These are phyloP conservation scores for Agaricus subrufescens DNA, from an alignment of 768 basidiomycete species.

Conservation along the genomic window DNA sequence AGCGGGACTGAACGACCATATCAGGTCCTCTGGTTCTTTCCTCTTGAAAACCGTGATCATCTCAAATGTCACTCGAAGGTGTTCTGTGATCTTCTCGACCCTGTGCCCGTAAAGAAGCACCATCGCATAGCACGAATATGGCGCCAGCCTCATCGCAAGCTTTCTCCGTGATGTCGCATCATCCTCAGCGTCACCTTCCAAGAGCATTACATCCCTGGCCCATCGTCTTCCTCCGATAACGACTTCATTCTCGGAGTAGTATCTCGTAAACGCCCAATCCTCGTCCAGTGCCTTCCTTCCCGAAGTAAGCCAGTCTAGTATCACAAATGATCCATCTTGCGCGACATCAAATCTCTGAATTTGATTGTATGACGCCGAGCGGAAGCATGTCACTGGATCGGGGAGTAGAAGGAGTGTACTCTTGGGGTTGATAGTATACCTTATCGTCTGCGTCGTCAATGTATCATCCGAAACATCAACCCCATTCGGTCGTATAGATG, in stretches of 20 bases:
- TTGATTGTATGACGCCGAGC: slow-evolving; percentile 77
- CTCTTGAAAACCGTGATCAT: slow-evolving; percentile 59
- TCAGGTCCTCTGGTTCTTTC: slow-evolving; percentile 52
- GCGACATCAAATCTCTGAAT: slow-evolving; percentile 73
- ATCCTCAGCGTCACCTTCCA: slow-evolving; percentile 44
- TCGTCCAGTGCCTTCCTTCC: slow-evolving; percentile 82
- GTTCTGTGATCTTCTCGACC: slow-evolving; percentile 39
- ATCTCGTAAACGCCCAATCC: slow-evolving; percentile 84
- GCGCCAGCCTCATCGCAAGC: slow-evolving; percentile 58
- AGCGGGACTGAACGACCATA: slow-evolving; percentile 80
- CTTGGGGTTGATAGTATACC: slow-evolving; percentile 45
- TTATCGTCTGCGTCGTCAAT: slow-evolving; percentile 59
- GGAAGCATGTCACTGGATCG: slow-evolving; percentile 92
- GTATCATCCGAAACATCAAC: slow-evolving; percentile 9
- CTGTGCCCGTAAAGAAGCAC: slow-evolving; percentile 74
- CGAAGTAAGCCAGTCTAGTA: slow-evolving; percentile 91
- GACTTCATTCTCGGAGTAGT: slow-evolving; percentile 84
- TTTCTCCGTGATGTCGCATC: slow-evolving; percentile 32
- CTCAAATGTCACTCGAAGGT: slow-evolving; percentile 46
- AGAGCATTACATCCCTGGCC: slow-evolving; percentile 72
- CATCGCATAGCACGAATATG: slow-evolving; percentile 90
- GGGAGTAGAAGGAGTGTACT: slow-evolving; percentile 78
- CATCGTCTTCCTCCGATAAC: slow-evolving; percentile 59
- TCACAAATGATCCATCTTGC: slow-evolving; percentile 53
- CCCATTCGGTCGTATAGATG: slow-evolving; percentile 27